Conservation (phyloP, 2,329 filamentous ascomycete species). For the Amphichorda felina region DNA sequence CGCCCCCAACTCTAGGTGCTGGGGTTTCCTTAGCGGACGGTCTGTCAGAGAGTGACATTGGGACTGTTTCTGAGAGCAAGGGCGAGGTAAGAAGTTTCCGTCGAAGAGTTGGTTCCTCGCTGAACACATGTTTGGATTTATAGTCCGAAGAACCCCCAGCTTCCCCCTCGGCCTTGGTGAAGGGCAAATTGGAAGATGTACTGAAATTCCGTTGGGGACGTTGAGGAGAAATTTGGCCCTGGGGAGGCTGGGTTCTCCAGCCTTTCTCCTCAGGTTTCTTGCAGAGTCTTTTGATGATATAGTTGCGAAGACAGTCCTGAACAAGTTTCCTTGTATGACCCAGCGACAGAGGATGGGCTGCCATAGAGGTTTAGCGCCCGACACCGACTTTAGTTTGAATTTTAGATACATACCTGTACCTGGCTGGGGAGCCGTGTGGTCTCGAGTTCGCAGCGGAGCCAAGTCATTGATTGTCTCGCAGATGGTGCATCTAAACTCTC, state of each 20-base stretch:
- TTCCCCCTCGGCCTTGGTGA: too few species aligned
- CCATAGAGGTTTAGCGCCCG: constrained; percentile 1
- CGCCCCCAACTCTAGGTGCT: background rate
- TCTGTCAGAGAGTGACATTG: too few species aligned
- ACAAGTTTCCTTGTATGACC: background rate
- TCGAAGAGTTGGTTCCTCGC: constrained; percentile 24
- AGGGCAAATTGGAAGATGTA: too few species aligned
- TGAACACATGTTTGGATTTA: constrained; percentile 16
- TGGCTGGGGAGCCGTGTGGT: too few species aligned
- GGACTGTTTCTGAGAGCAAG: too few species aligned
- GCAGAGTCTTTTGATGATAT: background rate
- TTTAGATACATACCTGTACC: constrained; percentile 1
- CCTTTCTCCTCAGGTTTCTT: too few species aligned
- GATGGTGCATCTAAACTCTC: constrained; percentile 70
- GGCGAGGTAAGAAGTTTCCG: constrained; percentile 10
- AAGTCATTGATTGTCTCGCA: constrained; percentile 81
- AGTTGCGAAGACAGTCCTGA: background rate
- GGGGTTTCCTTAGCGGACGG: background rate
- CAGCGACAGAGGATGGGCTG: constrained; percentile 4
- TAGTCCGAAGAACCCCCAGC: background rate
- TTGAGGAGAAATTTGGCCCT: too few species aligned
- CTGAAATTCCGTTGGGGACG: too few species aligned
- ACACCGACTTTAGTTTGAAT: too few species aligned
- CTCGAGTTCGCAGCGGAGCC: constrained; percentile 8
- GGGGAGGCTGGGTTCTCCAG: too few species aligned